Evolutionary conservation across 176 grass and related monocot species (phyloP), one percentile per base, ranked within the genome.

Genomic region (Melocanna baccifera): DNA sequence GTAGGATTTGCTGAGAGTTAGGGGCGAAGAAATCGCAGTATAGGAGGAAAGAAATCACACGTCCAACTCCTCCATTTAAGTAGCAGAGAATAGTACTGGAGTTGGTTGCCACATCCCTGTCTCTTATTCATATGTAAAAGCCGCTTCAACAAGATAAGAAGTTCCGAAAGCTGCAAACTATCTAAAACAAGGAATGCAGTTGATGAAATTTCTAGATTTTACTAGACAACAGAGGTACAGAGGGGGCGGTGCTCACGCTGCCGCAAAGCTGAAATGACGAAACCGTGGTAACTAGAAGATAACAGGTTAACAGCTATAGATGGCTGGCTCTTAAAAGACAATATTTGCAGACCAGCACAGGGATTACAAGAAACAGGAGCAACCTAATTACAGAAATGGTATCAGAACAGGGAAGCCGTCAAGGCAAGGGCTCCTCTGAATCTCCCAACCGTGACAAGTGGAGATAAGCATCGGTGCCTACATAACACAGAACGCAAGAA

Each of bases 401-500:
- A 41, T 61, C 58, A 22, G 30, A 40, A 11, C 20, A 28, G 32
- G 22, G 23, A 69, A 62, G 64, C 22, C 57, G 19, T 88, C 63
- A 95, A 55, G 90, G 82, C 65, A 95, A 77, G 19, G 93, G 93
- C 48, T 95, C 93, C 87, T 91, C 78, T 62, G 90, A 92, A 81
- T 94, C 90, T 86, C 90, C 89, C 32, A 93, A 85, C 57, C 92
- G 85, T 57, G 87, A 94, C 83, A 94, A 43, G n/a, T 92, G 86
- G 68, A 94, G 92, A 72, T 97, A 87, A 82, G 94, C 88, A 77
- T 94, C 88, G 0, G 92, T 92, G 18, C 92, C 94, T 97, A 71
- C 80, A 84, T 20, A 18, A 77, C 8, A 62, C 2, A 70, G 9
- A 48, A 83, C 34, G 45, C 15, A 53, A 77, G 23, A 79, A 42